A percentile compares a stretch with the other conserved stretches of the same genome.
Conservation (phyloP, 2,329 filamentous ascomycete species). For the Mariannaea elegans region DNA sequence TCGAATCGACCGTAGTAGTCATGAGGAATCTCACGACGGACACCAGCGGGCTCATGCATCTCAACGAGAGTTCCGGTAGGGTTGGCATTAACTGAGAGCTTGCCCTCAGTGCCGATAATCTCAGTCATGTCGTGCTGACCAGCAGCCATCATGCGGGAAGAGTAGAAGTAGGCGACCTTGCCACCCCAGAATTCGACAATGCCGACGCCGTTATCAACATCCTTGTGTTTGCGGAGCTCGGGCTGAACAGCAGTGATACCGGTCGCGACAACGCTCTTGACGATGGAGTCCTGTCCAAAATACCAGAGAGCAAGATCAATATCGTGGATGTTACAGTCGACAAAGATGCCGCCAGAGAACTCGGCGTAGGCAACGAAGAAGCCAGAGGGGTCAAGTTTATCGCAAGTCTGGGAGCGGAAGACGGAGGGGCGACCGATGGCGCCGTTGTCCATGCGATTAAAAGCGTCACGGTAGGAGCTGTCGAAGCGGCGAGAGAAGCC, state of each 20-base stretch:
- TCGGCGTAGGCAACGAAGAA: conserved; percentile 76
- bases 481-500: conserved; percentile 62
- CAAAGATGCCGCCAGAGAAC: conserved; percentile 74
- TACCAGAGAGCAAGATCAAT: conserved; percentile 56
- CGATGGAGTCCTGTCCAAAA: conserved; percentile 43
- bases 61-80: conserved; percentile 65
- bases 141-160: conserved; percentile 73
- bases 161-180: conserved; percentile 72
- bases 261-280: conserved; percentile 43
- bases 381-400: conserved; percentile 71
- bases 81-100: conserved; percentile 68
- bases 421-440: conserved; percentile 68
- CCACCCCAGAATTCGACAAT: conserved; percentile 73
- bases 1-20: conserved; percentile 72
- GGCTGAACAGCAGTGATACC: conserved; percentile 46
- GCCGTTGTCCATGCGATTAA: conserved; percentile 59
- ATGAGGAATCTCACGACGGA: conserved; percentile 67
- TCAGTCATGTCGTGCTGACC: conserved; percentile 75
- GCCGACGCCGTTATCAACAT: conserved; percentile 52
- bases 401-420: conserved; percentile 73
- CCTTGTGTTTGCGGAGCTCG: conserved; percentile 43
- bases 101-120: conserved; percentile 73
- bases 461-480: conserved; percentile 70
- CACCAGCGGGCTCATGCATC: conserved; percentile 56
- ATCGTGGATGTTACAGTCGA: conserved; percentile 76